Evolutionary conservation across 208 protist genomes (phyloP).

Genomic region (Leptomonas seymouri): DNA sequence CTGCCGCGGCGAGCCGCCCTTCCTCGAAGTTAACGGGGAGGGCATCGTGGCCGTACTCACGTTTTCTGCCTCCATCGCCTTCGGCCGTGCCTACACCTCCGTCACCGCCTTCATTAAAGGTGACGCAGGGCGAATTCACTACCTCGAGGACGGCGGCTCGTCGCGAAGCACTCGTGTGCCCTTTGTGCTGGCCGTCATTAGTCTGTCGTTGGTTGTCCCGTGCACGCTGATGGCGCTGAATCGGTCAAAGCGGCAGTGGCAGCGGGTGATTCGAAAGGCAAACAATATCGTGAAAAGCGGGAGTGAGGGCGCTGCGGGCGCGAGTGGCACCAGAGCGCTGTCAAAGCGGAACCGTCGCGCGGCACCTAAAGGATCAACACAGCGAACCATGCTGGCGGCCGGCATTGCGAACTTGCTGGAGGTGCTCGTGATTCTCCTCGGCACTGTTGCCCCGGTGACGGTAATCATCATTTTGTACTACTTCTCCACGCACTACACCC

Average conservation of each 20-base stretch:
- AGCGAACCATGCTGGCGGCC: constrained; percentile 14
- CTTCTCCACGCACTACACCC: constrained; percentile 54
- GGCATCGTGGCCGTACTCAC: constrained; percentile 71
- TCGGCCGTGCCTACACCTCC: constrained; percentile 60
- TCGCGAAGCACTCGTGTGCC: constrained; percentile 47
- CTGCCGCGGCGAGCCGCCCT: constrained; percentile 34
- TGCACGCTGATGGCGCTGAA: constrained; percentile 67
- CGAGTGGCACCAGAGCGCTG: not conserved
- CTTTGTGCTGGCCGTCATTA: constrained; percentile 65
- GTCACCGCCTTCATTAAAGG: constrained; percentile 39
- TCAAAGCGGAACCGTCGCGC: not conserved
- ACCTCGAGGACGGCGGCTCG: constrained; percentile 10
- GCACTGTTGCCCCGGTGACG: constrained; percentile 40
- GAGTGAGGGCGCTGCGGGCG: not conserved
- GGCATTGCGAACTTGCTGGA: constrained; percentile 52
- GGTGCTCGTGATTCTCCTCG: constrained; percentile 54
- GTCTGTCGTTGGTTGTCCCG: constrained; percentile 60
- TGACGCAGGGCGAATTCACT: constrained; percentile 16
- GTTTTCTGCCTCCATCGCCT: constrained; percentile 58
- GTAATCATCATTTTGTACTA: constrained; percentile 48
- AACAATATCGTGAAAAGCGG: too few species aligned
- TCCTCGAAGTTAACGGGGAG: constrained; percentile 79
- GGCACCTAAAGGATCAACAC: not conserved
- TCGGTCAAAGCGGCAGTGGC: constrained; percentile 58
- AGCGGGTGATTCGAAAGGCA: constrained; percentile 9